Percentiles rank a stretch among this genome's conserved stretches.
phyloP scores from a whole-genome alignment of 129 eudicot species.

The Dittrichia graveolens region DNA sequence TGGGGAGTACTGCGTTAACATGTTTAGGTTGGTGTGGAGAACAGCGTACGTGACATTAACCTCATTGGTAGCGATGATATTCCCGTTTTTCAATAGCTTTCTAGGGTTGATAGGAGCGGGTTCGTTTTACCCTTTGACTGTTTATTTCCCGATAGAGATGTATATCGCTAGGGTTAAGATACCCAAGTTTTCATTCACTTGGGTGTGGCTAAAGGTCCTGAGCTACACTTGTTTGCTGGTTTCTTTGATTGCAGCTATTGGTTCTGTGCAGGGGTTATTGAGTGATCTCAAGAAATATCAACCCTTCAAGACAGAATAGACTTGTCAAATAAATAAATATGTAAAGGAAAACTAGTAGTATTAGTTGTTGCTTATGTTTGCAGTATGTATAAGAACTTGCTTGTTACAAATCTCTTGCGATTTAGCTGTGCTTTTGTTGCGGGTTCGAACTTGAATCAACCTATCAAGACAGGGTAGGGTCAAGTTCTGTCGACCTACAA shows the following conservation, averaged over 20 bases:
- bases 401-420: background rate
- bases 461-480: too few relatives aligned
- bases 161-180: slow-evolving; percentile 69
- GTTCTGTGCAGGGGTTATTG: slow-evolving; percentile 72
- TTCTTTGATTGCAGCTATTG: slow-evolving; percentile 81
- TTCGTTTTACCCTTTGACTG: slow-evolving; percentile 84
- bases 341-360: background rate
- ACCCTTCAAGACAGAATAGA: slow-evolving; percentile 58
- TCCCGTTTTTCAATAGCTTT: slow-evolving; percentile 89
- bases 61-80: slow-evolving; percentile 70
- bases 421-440: too few relatives aligned
- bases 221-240: slow-evolving; percentile 67
- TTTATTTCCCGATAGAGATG: slow-evolving; percentile 88
- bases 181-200: slow-evolving; percentile 65
- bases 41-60: slow-evolving; percentile 65
- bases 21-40: slow-evolving; percentile 86
- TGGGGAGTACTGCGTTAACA: slow-evolving; percentile 51
- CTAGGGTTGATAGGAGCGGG: slow-evolving; percentile 88
- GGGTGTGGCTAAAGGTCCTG: slow-evolving; percentile 73
- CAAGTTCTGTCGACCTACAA: too few relatives aligned
- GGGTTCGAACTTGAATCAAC: too few relatives aligned
- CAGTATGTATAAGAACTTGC: slow-evolving; percentile 17
- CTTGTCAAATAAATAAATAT: background rate
- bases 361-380: slow-evolving; percentile 5
- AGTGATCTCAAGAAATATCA: slow-evolving; percentile 53